A percentile compares a stretch with the other conserved stretches of the same genome.
These are phyloP conservation scores for Ganoderma multipileum DNA, from an alignment of 1,284 basidiomycete genomes.

Conservation along the genomic window DNA sequence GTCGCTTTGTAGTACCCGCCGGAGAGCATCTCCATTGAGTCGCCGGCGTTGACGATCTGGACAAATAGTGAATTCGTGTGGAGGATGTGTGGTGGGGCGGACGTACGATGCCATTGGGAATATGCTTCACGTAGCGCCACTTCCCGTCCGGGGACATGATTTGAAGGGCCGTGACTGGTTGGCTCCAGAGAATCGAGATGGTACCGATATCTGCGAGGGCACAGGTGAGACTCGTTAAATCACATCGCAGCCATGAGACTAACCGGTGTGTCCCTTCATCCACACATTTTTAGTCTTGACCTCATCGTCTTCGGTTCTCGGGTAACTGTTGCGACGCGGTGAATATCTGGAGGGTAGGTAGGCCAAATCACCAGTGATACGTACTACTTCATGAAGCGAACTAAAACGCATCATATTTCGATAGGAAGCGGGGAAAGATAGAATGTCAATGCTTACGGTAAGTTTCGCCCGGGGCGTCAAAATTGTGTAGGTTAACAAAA, in stretches of 20 bases:
- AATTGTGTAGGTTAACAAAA: constrained; percentile 46
- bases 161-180: constrained; percentile 64
- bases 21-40: constrained; percentile 62
- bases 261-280: constrained; percentile 68
- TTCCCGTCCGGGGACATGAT: constrained; percentile 56
- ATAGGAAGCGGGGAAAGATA: too few relatives aligned
- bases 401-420: constrained; percentile 22
- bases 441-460: constrained; percentile 37
- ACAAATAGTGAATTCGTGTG: neutral
- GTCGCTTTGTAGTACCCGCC: constrained; percentile 53
- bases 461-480: constrained; percentile 34
- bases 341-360: too few relatives aligned
- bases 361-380: constrained; percentile 2
- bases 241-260: constrained; percentile 4
- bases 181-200: constrained; percentile 63
- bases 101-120: constrained; percentile 62
- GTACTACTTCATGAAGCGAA: constrained; percentile 47
- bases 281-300: constrained; percentile 59
- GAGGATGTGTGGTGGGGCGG: neutral
- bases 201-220: constrained; percentile 54
- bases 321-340: constrained; percentile 34
- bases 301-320: constrained; percentile 54
- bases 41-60: constrained; percentile 64
- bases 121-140: constrained; percentile 67
- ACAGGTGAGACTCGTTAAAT: neutral